Evolutionary conservation across 176 grass and related monocot species (phyloP).

Genomic region (Bonia amplexicaulis): DNA sequence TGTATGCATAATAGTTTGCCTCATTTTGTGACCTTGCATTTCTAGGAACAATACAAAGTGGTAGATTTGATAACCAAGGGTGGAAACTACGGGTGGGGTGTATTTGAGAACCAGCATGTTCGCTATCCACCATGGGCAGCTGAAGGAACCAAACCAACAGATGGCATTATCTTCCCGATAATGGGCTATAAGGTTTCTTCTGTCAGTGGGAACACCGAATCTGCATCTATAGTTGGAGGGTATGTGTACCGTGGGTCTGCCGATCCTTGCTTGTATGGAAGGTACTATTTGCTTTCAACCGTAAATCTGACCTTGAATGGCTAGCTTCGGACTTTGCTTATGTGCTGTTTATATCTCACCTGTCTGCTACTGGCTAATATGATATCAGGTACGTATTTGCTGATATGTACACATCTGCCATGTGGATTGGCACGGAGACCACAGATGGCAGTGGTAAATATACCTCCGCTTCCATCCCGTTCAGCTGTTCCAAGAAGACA

Average conservation of each 20-base stretch:
- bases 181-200: slow-evolving; percentile 37
- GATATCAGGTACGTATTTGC: slow-evolving; percentile 45
- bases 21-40: neutral
- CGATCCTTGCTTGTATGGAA: slow-evolving; percentile 55
- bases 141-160: neutral
- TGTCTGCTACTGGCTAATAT: neutral
- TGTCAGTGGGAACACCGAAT: neutral
- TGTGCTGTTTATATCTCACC: neutral
- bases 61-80: slow-evolving; percentile 36
- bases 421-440: neutral
- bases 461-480: slow-evolving; percentile 25
- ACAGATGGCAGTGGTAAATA: slow-evolving; percentile 34
- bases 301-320: no score
- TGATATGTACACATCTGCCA: slow-evolving; percentile 37
- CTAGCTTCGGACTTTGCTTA: neutral
- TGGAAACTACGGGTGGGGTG: slow-evolving; percentile 49
- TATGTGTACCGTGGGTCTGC: slow-evolving; percentile 36
- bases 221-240: slow-evolving; percentile 45
- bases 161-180: slow-evolving; percentile 24
- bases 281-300: slow-evolving; percentile 10
- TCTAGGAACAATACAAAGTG: slow-evolving; percentile 39
- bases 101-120: slow-evolving; percentile 16
- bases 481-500: slow-evolving; percentile 13
- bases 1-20: neutral
- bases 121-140: slow-evolving; percentile 8